Evolutionary conservation across 2,329 filamentous ascomycete species (phyloP), one percentile per base, ranked within the genome.

Genomic region (Huntiella savannae): DNA sequence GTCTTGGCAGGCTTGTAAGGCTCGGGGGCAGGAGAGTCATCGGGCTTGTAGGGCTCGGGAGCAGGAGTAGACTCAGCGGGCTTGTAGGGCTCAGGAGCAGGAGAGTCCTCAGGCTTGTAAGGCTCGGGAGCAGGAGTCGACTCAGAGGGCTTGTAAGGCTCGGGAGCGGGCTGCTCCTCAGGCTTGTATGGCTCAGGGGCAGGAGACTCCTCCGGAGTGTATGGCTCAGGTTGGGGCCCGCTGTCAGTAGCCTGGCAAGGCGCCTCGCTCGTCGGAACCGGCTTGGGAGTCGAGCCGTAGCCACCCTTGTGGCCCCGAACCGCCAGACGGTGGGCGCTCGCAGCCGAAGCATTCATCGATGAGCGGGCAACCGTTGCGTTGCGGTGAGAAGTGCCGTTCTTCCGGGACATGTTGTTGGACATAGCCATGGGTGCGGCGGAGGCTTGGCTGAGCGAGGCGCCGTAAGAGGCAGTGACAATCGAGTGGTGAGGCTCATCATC

Each of bases 301-400:
- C 48, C 48, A 49, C 48, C 40, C 48, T 49, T 49, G 48, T 49
- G 48, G 48, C 43, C 48, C 48, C 48, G 43, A 49, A 34, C 48
- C 43, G 43, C 48, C 44, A 49, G 48, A 49, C 43, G 48, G 48
- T 49, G 48, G 48, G 48, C 44, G 40, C 44, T 49, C 43, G 48
- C 35, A 46, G 48, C 40, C 46, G 48, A 46, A 33, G 45, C 45
- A 43, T 15, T 43, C 37, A 44, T 32, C 40, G 48, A 49, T 44
- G 48, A 49, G 48, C 40, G 41, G 44, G 48, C 33, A 40, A 45
- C 36, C 22, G 36, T 36, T 40, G 38, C 40, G 32, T 43, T 40
- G 47, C 40, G 47, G 36, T 38, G 15, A 22, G 40, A 33, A 22
- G 40, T 49, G 40, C 34, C 41, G 33, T 28, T 17, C n/a, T 33